Conservation (phyloP, 805 yeast genomes). For the Spathaspora passalidarum region DNA sequence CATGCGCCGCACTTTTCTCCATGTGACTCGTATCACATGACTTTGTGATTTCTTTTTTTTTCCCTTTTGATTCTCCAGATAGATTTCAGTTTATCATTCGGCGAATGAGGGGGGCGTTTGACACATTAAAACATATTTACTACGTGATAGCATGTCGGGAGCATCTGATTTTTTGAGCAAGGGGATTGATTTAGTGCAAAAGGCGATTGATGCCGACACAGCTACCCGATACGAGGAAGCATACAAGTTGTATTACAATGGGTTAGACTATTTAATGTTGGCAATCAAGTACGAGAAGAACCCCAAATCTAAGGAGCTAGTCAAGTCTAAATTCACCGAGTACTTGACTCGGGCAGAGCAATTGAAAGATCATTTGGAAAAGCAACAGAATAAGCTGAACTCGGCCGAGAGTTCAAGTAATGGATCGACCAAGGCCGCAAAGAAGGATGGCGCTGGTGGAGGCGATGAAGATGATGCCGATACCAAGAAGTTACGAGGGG, state of each 20-base stretch:
- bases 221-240: slow-evolving; percentile 92
- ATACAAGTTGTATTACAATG: slow-evolving; percentile 86
- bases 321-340: slow-evolving; percentile 85
- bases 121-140: too few species aligned
- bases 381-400: slow-evolving; percentile 43
- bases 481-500: slow-evolving; percentile 84
- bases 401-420: slow-evolving; percentile 52
- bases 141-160: slow-evolving; percentile 17
- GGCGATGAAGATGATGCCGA: slow-evolving; percentile 69
- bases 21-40: too few species aligned
- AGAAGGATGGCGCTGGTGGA: slow-evolving; percentile 54
- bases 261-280: slow-evolving; percentile 90
- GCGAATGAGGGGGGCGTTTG: background rate
- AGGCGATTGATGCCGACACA: slow-evolving; percentile 92
- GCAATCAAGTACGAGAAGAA: slow-evolving; percentile 94
- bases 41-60: background rate
- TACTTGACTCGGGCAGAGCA: slow-evolving; percentile 92
- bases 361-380: slow-evolving; percentile 82
- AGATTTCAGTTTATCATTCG: background rate
- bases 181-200: slow-evolving; percentile 92
- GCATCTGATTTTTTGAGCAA: slow-evolving; percentile 75
- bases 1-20: too few species aligned
- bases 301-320: slow-evolving; percentile 81
- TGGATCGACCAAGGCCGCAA: slow-evolving; percentile 53
- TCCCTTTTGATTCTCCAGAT: background rate